phyloP scores from a whole-genome alignment of 2,329 filamentous ascomycete species.

The Huntiella decipiens region DNA sequence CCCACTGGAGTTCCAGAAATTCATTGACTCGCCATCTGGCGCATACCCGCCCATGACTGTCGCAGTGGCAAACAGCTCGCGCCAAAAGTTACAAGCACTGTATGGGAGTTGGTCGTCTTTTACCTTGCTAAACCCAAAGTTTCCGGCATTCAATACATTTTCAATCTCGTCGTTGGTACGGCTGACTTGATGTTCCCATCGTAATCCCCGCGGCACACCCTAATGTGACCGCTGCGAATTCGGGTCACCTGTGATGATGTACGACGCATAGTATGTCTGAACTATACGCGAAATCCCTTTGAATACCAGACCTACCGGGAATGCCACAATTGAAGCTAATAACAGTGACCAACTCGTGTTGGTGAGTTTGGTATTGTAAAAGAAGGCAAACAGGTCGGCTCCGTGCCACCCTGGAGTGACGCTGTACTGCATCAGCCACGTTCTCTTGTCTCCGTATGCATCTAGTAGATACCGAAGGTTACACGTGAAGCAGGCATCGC shows the following conservation, averaged over 20 bases:
- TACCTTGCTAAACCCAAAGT: constrained; percentile 17
- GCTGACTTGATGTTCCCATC: constrained; percentile 18
- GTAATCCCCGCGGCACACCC: constrained; percentile 19
- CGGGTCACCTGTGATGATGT: constrained; percentile 22
- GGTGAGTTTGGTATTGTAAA: constrained; percentile 20
- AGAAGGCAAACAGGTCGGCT: constrained; percentile 22
- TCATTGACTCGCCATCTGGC: constrained; percentile 10
- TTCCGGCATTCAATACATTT: constrained; percentile 19
- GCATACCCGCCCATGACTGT: constrained; percentile 18
- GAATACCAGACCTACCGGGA: constrained; percentile 18
- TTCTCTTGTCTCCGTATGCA: constrained; percentile 18
- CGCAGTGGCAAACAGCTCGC: constrained; percentile 13
- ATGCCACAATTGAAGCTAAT: constrained; percentile 15
- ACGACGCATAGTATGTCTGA: constrained; percentile 24
- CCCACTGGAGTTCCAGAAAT: too few species aligned
- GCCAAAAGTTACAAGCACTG: constrained; percentile 20
- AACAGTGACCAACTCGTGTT: constrained; percentile 15
- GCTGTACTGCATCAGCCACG: constrained; percentile 24
- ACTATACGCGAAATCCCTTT: constrained; percentile 19
- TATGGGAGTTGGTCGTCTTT: constrained; percentile 17
- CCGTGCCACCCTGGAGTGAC: constrained; percentile 22
- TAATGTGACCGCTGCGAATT: constrained; percentile 18
- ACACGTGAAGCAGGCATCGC: constrained; percentile 21
- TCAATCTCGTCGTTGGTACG: constrained; percentile 14
- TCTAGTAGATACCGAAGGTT: constrained; percentile 21